Conservation (phyloP, 192 early-diverging fungal genomes). For the Coemansia sp. region DNA sequence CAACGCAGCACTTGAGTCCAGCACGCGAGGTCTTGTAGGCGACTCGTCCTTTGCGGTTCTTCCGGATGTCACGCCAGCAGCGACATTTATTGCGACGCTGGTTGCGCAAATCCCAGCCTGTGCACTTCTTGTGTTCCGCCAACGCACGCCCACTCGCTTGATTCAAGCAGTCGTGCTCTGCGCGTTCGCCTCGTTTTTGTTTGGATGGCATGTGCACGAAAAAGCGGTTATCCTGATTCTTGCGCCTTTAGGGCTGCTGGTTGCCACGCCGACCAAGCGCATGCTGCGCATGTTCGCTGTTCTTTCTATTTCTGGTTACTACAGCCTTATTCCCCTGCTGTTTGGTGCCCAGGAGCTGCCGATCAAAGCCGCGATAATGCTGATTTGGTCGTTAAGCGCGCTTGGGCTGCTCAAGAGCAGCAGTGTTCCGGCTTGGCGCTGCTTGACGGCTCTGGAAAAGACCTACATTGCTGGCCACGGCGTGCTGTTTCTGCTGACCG, state of each 20-base stretch:
- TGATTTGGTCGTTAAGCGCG: conserved; percentile 33
- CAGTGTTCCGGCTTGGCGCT: conserved; percentile 30
- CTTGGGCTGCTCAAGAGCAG: conserved; percentile 26
- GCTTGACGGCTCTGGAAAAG: conserved; percentile 28
- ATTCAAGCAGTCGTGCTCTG: conserved; percentile 71
- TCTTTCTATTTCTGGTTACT: conserved; percentile 44
- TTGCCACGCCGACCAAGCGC: conserved; percentile 25
- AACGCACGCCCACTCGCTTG: conserved; percentile 62
- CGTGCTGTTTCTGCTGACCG: conserved; percentile 31
- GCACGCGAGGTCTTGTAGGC: conserved; percentile 89
- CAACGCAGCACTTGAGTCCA: conserved; percentile 40
- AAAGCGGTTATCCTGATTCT: conserved; percentile 85
- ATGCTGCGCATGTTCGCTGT: conserved; percentile 44
- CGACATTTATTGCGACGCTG: conserved; percentile 75
- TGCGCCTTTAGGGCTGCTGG: conserved; percentile 48
- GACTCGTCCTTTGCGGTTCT: conserved; percentile 82
- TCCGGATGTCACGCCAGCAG: conserved; percentile 66
- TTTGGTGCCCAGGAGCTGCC: conserved; percentile 48
- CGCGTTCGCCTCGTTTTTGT: conserved; percentile 85
- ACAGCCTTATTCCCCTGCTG: conserved; percentile 51
- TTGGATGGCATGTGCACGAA: conserved; percentile 99
- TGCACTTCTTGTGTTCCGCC: conserved; percentile 27
- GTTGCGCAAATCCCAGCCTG: conserved; percentile 59
- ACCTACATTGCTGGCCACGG: conserved; percentile 27
- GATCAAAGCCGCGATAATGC: conserved; percentile 25